A percentile compares a stretch with the other conserved stretches of the same genome.
Conservation (phyloP, 2,329 filamentous ascomycete genomes). For the Botrytis byssoidea region DNA sequence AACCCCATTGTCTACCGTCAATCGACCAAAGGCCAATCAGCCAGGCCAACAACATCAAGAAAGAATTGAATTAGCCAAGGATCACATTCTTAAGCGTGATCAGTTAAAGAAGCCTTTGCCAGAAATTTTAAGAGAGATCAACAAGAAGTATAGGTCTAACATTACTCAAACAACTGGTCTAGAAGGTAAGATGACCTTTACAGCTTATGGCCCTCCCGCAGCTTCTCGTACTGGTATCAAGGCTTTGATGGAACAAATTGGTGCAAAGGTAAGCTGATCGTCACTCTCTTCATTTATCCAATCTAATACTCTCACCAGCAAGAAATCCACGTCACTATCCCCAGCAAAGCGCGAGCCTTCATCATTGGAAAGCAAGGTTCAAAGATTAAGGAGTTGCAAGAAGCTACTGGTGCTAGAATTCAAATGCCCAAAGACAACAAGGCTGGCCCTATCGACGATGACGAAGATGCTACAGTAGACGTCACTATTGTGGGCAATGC, state of each 20-base stretch:
- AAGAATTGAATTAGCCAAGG: constrained; percentile 54
- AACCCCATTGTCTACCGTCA: constrained; percentile 39
- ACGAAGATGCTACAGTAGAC: constrained; percentile 79
- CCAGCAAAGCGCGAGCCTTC: constrained; percentile 77
- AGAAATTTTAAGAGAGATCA: constrained; percentile 88
- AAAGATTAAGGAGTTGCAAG: constrained; percentile 85
- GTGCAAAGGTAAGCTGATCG: constrained; percentile 65
- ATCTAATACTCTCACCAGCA: constrained; percentile 46
- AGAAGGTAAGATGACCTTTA: constrained; percentile 73
- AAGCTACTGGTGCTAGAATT: constrained; percentile 85
- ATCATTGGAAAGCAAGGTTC: constrained; percentile 92
- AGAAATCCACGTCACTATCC: constrained; percentile 74
- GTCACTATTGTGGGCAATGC: constrained; percentile 90
- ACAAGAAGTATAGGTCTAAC: constrained; percentile 83
- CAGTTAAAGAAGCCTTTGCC: constrained; percentile 82
- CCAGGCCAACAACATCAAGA: constrained; percentile 47
- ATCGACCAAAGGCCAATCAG: constrained; percentile 61
- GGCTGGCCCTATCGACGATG: constrained; percentile 57
- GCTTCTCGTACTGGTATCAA: constrained; percentile 68
- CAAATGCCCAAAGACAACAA: constrained; percentile 83
- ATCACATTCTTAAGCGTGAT: constrained; percentile 67
- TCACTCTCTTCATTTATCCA: constrained; percentile 21
- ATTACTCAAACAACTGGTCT: constrained; percentile 74
- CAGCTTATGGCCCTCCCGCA: constrained; percentile 80
- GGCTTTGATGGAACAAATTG: constrained; percentile 85